Percentiles rank a stretch among this genome's conserved stretches.
phyloP scores from a whole-genome alignment of 2,329 filamentous ascomycete genomes.

The Nectriaceae sp. region DNA sequence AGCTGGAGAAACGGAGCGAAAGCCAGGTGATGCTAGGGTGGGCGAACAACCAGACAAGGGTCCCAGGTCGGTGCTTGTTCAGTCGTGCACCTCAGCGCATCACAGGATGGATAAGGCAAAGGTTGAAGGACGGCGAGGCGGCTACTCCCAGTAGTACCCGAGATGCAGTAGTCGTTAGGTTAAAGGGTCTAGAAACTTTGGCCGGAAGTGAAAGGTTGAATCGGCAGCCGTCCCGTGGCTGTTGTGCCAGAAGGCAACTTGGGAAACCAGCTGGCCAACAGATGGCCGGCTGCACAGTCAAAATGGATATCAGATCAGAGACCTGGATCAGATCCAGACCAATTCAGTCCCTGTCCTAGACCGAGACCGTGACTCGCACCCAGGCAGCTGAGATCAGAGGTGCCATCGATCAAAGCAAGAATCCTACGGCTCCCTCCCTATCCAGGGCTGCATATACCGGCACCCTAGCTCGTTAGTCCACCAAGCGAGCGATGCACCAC shows the following conservation, averaged over 20 bases:
- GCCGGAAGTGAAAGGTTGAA: background rate
- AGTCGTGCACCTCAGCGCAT: conserved; percentile 2
- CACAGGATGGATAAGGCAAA: background rate
- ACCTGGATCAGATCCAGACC: background rate
- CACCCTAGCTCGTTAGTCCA: conserved; percentile 23
- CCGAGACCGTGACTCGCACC: no score
- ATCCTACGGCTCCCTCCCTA: background rate
- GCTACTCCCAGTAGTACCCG: background rate
- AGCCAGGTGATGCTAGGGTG: conserved; percentile 16
- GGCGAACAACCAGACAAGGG: conserved; percentile 15
- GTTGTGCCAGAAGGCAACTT: background rate
- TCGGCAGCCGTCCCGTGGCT: background rate
- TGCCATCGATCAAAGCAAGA: background rate
- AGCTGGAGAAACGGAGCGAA: conserved; percentile 11
- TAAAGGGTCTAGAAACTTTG: background rate
- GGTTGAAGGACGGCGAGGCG: background rate
- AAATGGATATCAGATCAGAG: background rate
- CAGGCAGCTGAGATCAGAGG: background rate
- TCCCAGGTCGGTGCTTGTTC: conserved; percentile 8
- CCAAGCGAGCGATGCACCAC: conserved; percentile 22
- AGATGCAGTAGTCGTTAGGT: background rate
- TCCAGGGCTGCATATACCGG: conserved; percentile 17
- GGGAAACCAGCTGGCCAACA: background rate
- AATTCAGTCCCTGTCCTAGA: no score
- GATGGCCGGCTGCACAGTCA: no score